Evolutionary conservation across 441 rosid species (phyloP), one percentile per base, ranked within the genome.

Genomic region (Syzygium malaccense): DNA sequence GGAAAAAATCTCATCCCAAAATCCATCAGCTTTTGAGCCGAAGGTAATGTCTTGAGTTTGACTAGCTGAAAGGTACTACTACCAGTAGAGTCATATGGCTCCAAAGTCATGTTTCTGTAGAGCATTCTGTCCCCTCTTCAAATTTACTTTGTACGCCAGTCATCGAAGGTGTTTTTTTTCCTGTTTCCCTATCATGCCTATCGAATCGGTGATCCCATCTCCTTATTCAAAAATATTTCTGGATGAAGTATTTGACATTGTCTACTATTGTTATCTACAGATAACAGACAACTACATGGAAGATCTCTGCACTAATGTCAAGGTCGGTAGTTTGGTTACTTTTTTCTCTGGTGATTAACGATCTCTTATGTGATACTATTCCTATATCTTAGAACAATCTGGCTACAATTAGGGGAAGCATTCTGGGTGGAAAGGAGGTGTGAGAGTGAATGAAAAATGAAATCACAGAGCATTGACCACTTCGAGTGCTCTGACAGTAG

Each of bases 231-330:
- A 41, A 20, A 71, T 5, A 20, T 71, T 10, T 71, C 17, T 71
- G n/a, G 80, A 71, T 71, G 17, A 71, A 37, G 80, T 28, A 71
- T 71, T 1, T 71, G 80, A 71, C 37, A 71, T 71, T 71, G 80
- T 37, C 49, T 37, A 71, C 28, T 53, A 54, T 71, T 89, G 80
- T 79, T 79, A 86, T 91, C 88, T 78, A 48, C 95, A 98, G 99
- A 93, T 92, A 37, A 91, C 93, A 66, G 95, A 94, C 84, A 89
- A 94, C 92, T 92, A 93, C 92, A 96, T 95, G 99, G 96, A 95
- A 93, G 98, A 97, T 88, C 91, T 95, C 45, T 95, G 96, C 87
- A 89, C 90, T 86, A 88, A 95, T 92, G 92, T 96, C 85, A 96
- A 94, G 97, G 99, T 96, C 55, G 71, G 94, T 92, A 84, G 41